A percentile compares a stretch with the other conserved stretches of the same genome.
Conservation (phyloP, 176 grass and related monocot species). For the Echinochloa phyllopogon region DNA sequence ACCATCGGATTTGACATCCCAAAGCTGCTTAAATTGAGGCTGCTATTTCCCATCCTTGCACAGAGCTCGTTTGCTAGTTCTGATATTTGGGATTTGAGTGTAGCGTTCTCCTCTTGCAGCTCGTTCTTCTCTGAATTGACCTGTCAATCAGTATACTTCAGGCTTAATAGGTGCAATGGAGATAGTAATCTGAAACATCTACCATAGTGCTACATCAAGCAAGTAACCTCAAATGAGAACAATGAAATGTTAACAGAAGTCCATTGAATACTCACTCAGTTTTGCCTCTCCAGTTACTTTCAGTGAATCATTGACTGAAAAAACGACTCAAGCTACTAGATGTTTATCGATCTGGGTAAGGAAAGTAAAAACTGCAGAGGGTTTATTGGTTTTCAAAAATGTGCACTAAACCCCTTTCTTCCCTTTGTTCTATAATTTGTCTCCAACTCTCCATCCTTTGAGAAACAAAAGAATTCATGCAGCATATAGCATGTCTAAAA, state of each 20-base stretch:
- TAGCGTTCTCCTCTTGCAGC: slow-evolving; percentile 69
- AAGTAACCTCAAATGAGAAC: background rate
- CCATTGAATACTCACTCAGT: slow-evolving; percentile 25
- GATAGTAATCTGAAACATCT: slow-evolving; percentile 15
- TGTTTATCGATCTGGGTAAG: slow-evolving; percentile 21
- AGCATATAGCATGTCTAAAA: background rate
- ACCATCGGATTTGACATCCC: slow-evolving; percentile 22
- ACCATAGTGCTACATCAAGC: slow-evolving; percentile 17
- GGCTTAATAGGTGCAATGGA: slow-evolving; percentile 4
- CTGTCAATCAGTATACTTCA: slow-evolving; percentile 34
- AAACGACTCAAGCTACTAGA: background rate
- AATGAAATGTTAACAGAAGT: background rate
- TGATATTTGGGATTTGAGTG: slow-evolving; percentile 53
- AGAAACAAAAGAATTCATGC: slow-evolving; percentile 7
- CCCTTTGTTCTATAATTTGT: background rate
- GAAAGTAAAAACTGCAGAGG: background rate
- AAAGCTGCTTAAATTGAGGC: slow-evolving; percentile 29
- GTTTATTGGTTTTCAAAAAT: background rate
- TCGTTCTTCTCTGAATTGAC: slow-evolving; percentile 66
- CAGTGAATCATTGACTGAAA: slow-evolving; percentile 20
- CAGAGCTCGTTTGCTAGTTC: slow-evolving; percentile 60
- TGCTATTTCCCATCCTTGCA: slow-evolving; percentile 42
- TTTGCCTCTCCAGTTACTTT: slow-evolving; percentile 1
- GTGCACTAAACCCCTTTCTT: slow-evolving; percentile 15
- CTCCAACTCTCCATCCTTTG: background rate